These are phyloP conservation scores for Ceratobasidium papillatum DNA, from an alignment of 1,284 basidiomycete genomes.

Conservation along the genomic window DNA sequence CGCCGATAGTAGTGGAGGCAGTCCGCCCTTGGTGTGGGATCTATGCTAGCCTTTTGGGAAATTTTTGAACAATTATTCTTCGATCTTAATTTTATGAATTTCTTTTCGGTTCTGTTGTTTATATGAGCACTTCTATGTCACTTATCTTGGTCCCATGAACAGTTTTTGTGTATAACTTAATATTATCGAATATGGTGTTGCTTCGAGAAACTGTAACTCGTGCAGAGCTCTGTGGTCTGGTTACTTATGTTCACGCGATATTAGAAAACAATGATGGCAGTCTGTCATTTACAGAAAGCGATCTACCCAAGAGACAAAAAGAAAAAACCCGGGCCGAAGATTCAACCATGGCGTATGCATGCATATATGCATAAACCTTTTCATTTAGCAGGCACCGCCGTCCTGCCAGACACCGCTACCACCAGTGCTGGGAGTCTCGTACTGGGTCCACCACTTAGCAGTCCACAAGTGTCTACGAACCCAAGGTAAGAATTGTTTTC, in stretches of 20 bases:
- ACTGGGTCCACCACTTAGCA: constrained; percentile 33
- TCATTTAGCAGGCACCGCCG: constrained; percentile 29
- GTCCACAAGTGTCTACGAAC: constrained; percentile 30
- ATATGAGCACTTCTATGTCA: neutral
- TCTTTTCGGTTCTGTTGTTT: neutral
- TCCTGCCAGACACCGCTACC: constrained; percentile 31
- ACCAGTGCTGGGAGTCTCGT: constrained; percentile 32
- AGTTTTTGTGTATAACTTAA: too few relatives aligned
- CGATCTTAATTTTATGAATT: neutral
- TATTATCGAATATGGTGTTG: too few relatives aligned
- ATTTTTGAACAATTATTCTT: neutral
- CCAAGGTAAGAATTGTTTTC: neutral
- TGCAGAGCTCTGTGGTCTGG: too few relatives aligned
- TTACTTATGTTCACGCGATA: too few relatives aligned
- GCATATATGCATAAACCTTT: constrained; percentile 2
- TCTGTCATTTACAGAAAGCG: neutral
- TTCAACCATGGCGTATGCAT: neutral
- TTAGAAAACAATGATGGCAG: neutral
- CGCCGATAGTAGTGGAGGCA: neutral
- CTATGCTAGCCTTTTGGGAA: neutral
- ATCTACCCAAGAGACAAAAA: neutral
- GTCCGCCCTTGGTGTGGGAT: neutral
- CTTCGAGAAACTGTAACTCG: too few relatives aligned
- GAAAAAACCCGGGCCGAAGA: neutral
- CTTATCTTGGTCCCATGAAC: too few relatives aligned